These are phyloP conservation scores for Juncus effusus DNA, from an alignment of 176 grass and related monocot species.

Conservation along the genomic window DNA sequence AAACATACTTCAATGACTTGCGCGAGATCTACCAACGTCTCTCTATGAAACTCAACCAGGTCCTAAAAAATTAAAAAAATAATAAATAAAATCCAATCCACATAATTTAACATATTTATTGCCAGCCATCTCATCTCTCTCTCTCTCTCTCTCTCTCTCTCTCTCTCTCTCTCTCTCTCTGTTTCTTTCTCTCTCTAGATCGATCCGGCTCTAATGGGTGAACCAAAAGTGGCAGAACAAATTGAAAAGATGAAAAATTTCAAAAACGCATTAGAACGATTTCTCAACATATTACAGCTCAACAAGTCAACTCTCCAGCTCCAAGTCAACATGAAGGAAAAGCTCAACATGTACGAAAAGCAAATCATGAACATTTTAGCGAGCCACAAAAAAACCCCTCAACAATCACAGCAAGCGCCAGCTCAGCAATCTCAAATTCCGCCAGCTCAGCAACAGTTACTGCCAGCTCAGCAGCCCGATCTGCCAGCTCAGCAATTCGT, in stretches of 20 bases:
- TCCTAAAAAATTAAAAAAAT: neutral
- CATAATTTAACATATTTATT: no score
- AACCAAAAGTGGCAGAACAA: slow-evolving; percentile 43
- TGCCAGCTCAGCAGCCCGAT: slow-evolving; percentile 50
- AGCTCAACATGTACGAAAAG: slow-evolving; percentile 48
- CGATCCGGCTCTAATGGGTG: no score
- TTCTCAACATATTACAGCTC: slow-evolving; percentile 42
- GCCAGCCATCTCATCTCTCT: no score
- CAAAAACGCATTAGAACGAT: slow-evolving; percentile 47
- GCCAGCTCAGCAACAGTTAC: slow-evolving; percentile 42
- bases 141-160: neutral
- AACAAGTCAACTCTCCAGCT: slow-evolving; percentile 43
- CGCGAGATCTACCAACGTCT: slow-evolving; percentile 59
- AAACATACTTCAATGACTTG: slow-evolving; percentile 56
- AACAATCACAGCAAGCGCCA: neutral
- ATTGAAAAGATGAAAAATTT: slow-evolving; percentile 65
- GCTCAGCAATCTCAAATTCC: slow-evolving; percentile 44
- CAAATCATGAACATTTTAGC: slow-evolving; percentile 54
- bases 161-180: slow-evolving; percentile 9
- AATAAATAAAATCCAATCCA: neutral
- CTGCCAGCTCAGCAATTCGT: slow-evolving; percentile 45
- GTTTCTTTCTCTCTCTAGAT: neutral
- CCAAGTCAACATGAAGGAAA: slow-evolving; percentile 39
- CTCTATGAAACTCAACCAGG: slow-evolving; percentile 59
- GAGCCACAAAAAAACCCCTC: slow-evolving; percentile 20